Base-by-base conservation (phyloP, 2,329 filamentous ascomycete species). In the Ceratocystis lukuohia region DNA sequence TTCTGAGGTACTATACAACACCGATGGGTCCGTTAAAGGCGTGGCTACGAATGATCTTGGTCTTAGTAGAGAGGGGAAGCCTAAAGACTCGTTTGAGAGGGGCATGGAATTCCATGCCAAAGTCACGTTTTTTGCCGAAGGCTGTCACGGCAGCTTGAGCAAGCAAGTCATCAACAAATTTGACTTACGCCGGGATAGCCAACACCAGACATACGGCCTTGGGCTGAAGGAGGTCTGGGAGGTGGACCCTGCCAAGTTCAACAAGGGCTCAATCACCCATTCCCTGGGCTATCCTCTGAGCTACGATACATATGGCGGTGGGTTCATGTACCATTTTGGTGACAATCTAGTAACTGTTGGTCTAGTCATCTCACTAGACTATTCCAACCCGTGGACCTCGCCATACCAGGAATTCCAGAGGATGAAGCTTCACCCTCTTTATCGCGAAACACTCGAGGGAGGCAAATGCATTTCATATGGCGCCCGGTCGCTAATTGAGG, bases 251-350 rank as follows among this genome's bases (percentile, higher is more conserved):
- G 91, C 89, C 71, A 97, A 96, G 77, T 97, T 96, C 77, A 82
- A 88, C 69, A 88, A 88, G 73, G 94, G 94, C 65, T 80, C 93
- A 70, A 84, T 97, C 59, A 84, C 87, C 3, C 94, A 99, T 78
- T 89, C 91, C 3, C 85, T 99, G 86, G 94, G 94, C 22, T 97
- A 96, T 73, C 94, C 94, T 22, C 78, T 99, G 57, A 84, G 91
- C 17, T 84, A 82, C 71, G 88, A 97, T 74, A 94, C 92, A 7
- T 99, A 99, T 74, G 94, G 94, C 70, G 94, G 94, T 70, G 91
- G 89, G n/a, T 99, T 91, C 87, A 92, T 99, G 89, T 99, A 99
- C 74, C 94, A 99, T 76, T 99, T 97, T 76, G 94, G 92, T 46
- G 93, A 99, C 72, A 99, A 97, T 76, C 83, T 97, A 72, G 93